A percentile compares a stretch with the other conserved stretches of the same genome.
Conservation (phyloP, 208 protist species). For the Trichomonas tenax region DNA sequence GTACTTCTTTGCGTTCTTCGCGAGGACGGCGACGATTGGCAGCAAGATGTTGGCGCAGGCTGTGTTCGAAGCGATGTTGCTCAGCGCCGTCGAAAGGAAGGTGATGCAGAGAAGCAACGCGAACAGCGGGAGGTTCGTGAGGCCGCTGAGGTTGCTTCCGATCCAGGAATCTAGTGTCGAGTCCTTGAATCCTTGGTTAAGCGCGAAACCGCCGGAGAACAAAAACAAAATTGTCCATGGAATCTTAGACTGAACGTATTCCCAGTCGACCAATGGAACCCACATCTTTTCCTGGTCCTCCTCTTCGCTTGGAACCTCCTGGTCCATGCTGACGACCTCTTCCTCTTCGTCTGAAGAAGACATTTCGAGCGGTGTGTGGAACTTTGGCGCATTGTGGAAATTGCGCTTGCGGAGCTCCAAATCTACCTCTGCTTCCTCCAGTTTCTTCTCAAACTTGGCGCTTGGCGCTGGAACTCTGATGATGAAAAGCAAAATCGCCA, state of each 20-base stretch:
- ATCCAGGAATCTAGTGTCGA: neutral
- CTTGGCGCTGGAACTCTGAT: neutral
- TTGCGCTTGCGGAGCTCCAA: neutral
- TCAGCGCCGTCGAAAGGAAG: neutral
- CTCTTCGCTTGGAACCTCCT: neutral
- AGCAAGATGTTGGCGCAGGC: slow-evolving; percentile 23
- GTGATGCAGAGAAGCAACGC: neutral
- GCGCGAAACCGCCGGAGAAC: slow-evolving; percentile 31
- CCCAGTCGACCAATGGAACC: neutral
- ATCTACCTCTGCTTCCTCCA: neutral
- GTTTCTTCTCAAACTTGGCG: neutral
- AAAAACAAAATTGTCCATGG: slow-evolving; percentile 32
- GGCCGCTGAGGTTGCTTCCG: neutral
- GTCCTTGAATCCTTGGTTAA: slow-evolving; percentile 24
- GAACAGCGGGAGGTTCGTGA: neutral
- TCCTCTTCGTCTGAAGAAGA: neutral
- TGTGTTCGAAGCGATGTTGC: slow-evolving; percentile 20
- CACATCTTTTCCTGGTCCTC: neutral
- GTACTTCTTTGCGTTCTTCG: neutral
- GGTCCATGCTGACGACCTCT: neutral
- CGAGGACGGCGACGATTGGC: slow-evolving; percentile 13
- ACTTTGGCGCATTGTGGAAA: neutral
- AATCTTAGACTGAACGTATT: slow-evolving; percentile 21
- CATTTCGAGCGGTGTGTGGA: neutral
- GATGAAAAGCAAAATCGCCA: neutral